Evolutionary conservation across 2,329 filamentous ascomycete genomes (phyloP).

Genomic region (Paecilomyces formosus): DNA sequence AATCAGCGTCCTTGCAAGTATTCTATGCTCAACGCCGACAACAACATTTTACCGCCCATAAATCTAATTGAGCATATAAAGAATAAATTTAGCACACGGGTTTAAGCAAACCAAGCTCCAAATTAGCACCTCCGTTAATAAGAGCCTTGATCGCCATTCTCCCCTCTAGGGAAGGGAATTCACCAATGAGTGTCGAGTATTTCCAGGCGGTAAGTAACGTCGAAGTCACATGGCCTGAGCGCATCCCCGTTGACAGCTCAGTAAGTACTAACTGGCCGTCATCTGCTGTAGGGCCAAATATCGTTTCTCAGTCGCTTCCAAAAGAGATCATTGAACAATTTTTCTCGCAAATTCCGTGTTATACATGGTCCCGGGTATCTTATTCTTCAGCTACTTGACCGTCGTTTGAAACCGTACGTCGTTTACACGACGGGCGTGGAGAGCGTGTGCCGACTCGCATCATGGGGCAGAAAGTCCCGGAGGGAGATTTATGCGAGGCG

Average conservation of each 20-base stretch:
- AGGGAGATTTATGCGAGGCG: slow-evolving; percentile 46
- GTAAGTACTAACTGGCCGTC: not conserved
- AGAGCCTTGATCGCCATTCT: not conserved
- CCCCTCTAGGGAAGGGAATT: not conserved
- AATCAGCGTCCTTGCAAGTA: not conserved
- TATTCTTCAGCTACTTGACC: not conserved
- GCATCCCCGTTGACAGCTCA: slow-evolving; percentile 4
- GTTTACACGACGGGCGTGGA: not conserved
- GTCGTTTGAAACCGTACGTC: not conserved
- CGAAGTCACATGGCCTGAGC: slow-evolving; percentile 19
- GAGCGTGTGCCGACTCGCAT: slow-evolving; percentile 1
- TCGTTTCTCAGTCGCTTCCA: not conserved
- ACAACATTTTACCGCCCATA: not conserved
- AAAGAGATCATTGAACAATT: not conserved
- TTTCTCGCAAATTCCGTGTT: not conserved
- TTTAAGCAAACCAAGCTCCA: not conserved
- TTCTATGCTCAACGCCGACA: not conserved
- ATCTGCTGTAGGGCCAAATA: not conserved
- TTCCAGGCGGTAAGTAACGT: slow-evolving; percentile 16
- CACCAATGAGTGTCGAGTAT: not conserved
- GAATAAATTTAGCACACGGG: not conserved
- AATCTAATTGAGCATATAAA: not conserved
- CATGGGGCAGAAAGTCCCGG: slow-evolving; percentile 31
- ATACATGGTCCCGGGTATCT: not conserved
- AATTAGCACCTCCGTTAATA: not conserved